These are phyloP conservation scores for Ochetophila trinervis DNA, from an alignment of 306 rosid genomes.

Conservation along the genomic window DNA sequence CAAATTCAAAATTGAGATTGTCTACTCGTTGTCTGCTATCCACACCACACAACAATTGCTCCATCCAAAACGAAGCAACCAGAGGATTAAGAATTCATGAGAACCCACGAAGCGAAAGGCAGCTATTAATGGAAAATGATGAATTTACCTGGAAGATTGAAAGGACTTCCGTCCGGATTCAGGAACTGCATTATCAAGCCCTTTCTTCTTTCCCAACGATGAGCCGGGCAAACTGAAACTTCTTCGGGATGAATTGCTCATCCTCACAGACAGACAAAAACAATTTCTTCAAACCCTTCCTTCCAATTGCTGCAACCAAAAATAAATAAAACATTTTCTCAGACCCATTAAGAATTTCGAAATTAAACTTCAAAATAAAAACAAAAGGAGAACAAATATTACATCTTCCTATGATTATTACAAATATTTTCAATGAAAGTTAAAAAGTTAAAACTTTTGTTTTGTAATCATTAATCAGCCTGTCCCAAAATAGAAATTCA, in stretches of 20 bases:
- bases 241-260: conserved; percentile 62
- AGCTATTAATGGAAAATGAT: background rate
- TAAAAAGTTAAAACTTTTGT: too few relatives aligned
- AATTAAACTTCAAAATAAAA: background rate
- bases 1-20: conserved; percentile 5
- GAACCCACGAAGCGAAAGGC: background rate
- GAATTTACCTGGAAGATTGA: conserved; percentile 36
- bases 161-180: conserved; percentile 51
- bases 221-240: conserved; percentile 37
- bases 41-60: background rate
- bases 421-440: too few relatives aligned
- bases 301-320: conserved; percentile 31
- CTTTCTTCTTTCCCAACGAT: conserved; percentile 46
- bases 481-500: background rate
- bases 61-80: too few relatives aligned
- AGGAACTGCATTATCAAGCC: conserved; percentile 39
- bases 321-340: background rate
- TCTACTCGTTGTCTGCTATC: conserved; percentile 4
- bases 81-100: background rate
- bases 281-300: conserved; percentile 5
- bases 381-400: background rate
- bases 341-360: too few relatives aligned
- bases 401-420: too few relatives aligned
- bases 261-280: conserved; percentile 26
- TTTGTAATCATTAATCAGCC: too few relatives aligned